Conservation (phyloP, 495 filamentous ascomycete genomes). For the Penicillium cosmopolitanum region DNA sequence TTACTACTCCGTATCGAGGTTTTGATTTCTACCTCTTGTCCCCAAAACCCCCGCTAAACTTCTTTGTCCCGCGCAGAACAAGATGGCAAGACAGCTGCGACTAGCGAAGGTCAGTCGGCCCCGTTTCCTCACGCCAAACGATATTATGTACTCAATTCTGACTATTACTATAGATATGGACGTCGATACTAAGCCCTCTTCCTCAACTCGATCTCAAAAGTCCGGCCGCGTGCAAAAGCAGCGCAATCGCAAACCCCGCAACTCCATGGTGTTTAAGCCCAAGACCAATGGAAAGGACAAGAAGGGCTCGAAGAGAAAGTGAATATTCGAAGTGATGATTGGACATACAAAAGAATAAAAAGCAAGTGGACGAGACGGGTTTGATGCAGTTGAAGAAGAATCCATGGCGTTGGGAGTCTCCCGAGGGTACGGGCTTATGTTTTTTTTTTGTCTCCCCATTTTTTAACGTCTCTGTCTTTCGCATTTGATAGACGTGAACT, state of each 20-base stretch:
- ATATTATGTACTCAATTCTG: not conserved
- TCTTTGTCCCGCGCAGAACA: slow-evolving; percentile 20
- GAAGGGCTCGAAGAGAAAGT: slow-evolving; percentile 38
- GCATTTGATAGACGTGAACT: not conserved
- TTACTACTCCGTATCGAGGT: not conserved
- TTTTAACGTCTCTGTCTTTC: not conserved
- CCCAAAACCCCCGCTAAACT: slow-evolving; percentile 4
- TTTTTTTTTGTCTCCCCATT: not conserved
- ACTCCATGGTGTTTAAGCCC: slow-evolving; percentile 47
- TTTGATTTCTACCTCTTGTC: not conserved
- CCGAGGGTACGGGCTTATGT: slow-evolving; percentile 7
- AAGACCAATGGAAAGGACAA: slow-evolving; percentile 31
- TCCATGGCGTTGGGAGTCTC: slow-evolving; percentile 24
- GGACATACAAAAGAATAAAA: slow-evolving; percentile 13
- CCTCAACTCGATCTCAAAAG: slow-evolving; percentile 29
- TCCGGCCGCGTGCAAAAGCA: slow-evolving; percentile 45
- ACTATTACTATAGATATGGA: slow-evolving; percentile 40
- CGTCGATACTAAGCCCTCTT: slow-evolving; percentile 30
- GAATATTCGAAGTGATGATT: slow-evolving; percentile 38
- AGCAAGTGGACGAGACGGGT: slow-evolving; percentile 16
- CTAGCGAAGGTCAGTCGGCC: slow-evolving; percentile 29
- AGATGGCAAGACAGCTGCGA: slow-evolving; percentile 21
- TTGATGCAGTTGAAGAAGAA: slow-evolving; percentile 3
- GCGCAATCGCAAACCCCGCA: slow-evolving; percentile 44
- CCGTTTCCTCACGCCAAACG: not conserved